phyloP scores from a whole-genome alignment of 192 early-diverging fungal genomes.

The Backusella tarrabulga region DNA sequence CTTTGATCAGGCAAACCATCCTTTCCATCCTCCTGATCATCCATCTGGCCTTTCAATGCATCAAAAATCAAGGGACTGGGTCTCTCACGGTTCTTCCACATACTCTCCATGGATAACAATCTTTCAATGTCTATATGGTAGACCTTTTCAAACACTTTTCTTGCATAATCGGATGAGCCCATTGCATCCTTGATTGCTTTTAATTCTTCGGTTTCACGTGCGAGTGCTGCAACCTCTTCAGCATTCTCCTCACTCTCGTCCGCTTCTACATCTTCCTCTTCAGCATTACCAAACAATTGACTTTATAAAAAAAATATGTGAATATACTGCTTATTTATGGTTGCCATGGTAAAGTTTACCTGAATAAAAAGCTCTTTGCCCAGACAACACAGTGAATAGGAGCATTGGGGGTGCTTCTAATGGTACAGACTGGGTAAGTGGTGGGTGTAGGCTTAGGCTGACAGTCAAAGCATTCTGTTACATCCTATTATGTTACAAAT shows the following conservation, averaged over 20 bases:
- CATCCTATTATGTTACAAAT: constrained; percentile 19
- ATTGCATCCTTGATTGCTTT: constrained; percentile 62
- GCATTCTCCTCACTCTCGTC: constrained; percentile 24
- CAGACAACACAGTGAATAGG: constrained; percentile 99
- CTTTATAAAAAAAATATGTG: constrained; percentile 22
- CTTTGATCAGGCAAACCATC: constrained; percentile 62
- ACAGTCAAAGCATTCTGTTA: constrained; percentile 94
- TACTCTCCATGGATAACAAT: constrained; percentile 79
- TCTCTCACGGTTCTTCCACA: constrained; percentile 77
- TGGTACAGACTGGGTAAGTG: constrained; percentile 96
- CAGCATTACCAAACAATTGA: constrained; percentile 75
- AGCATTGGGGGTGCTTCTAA: constrained; percentile 89
- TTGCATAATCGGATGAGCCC: constrained; percentile 58
- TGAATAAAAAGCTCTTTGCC: constrained; percentile 97
- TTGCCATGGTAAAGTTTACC: constrained; percentile 30
- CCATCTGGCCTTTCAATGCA: constrained; percentile 29
- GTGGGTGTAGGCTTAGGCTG: constrained; percentile 80
- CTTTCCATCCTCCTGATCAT: constrained; percentile 16
- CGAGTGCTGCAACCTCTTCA: constrained; percentile 74
- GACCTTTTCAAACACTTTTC: constrained; percentile 74
- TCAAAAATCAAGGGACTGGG: constrained; percentile 71
- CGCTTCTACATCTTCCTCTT: constrained; percentile 25
- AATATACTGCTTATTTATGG: background rate
- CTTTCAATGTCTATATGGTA: constrained; percentile 80
- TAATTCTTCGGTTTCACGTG: constrained; percentile 70